Percentiles rank a stretch among this genome's conserved stretches.
phyloP scores from a whole-genome alignment of 805 yeast species.

The Hanseniaspora vineae region DNA sequence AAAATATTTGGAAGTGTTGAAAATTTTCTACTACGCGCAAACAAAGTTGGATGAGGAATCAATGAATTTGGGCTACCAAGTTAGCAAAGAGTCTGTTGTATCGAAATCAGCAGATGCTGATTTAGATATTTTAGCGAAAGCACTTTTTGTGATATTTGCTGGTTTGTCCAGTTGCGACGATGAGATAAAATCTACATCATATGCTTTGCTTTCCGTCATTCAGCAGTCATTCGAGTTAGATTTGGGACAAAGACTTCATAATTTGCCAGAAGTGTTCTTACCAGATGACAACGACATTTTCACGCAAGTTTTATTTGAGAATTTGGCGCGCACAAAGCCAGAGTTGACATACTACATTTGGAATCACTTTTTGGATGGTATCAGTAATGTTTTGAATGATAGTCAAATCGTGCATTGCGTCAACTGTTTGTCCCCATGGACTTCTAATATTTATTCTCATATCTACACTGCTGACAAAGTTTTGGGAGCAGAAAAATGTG shows the following conservation, averaged over 20 bases:
- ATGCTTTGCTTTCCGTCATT: slow-evolving; percentile 46
- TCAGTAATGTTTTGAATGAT: slow-evolving; percentile 13
- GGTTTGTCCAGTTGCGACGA: slow-evolving; percentile 52
- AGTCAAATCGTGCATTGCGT: slow-evolving; percentile 15
- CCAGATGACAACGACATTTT: slow-evolving; percentile 57
- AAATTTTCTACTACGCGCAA: slow-evolving; percentile 56
- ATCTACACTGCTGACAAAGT: slow-evolving; percentile 43
- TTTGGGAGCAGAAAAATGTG: slow-evolving; percentile 46
- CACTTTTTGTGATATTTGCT: slow-evolving; percentile 51
- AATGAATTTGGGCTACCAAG: slow-evolving; percentile 8
- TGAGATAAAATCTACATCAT: slow-evolving; percentile 50
- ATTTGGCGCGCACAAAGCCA: slow-evolving; percentile 46
- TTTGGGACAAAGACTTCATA: slow-evolving; percentile 42
- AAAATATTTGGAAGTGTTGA: slow-evolving; percentile 50
- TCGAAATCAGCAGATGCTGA: slow-evolving; percentile 19
- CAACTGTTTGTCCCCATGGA: slow-evolving; percentile 50
- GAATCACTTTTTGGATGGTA: slow-evolving; percentile 17
- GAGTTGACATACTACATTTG: slow-evolving; percentile 44
- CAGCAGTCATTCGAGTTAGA: slow-evolving; percentile 47
- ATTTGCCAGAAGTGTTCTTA: slow-evolving; percentile 47
- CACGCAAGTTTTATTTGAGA: slow-evolving; percentile 40
- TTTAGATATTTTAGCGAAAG: slow-evolving; percentile 40
- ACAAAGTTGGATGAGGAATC: slow-evolving; percentile 34
- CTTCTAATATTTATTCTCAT: slow-evolving; percentile 45
- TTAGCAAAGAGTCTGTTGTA: slow-evolving; percentile 6